Conservation (phyloP, 2,329 filamentous ascomycete species). For the Pseudogymnoascus sp. region DNA sequence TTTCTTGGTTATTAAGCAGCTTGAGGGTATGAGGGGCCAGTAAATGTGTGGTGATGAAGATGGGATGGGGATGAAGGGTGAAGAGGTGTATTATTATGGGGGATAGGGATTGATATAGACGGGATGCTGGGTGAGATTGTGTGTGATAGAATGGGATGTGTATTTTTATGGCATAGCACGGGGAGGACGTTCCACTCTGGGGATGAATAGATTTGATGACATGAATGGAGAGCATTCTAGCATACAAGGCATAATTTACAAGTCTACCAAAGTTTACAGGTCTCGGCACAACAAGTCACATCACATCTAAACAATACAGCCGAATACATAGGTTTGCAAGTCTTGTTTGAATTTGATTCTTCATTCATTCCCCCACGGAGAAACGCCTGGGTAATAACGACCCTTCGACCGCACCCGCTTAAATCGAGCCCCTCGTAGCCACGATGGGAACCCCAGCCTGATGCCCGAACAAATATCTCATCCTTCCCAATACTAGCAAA, state of each 20-base stretch:
- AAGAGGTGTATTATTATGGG: background rate
- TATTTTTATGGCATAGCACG: constrained; percentile 8
- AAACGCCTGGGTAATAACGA: constrained; percentile 7
- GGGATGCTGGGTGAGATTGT: background rate
- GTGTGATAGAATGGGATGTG: background rate
- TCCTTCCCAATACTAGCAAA: constrained; percentile 24
- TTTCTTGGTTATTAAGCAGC: constrained; percentile 73
- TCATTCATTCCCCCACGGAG: constrained; percentile 4
- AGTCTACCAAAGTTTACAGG: background rate
- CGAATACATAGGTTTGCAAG: constrained; percentile 2
- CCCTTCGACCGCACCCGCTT: constrained; percentile 5
- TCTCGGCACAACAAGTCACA: background rate
- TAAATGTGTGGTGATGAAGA: constrained; percentile 15
- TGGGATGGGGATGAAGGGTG: background rate
- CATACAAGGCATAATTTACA: background rate
- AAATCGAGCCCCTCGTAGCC: background rate
- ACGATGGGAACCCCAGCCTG: constrained; percentile 1
- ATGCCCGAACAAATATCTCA: constrained; percentile 13
- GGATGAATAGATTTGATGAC: background rate
- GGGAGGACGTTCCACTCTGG: background rate
- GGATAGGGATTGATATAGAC: background rate
- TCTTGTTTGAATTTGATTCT: constrained; percentile 7
- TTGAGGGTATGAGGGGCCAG: constrained; percentile 54
- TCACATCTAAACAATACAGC: background rate
- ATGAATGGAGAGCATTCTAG: background rate